Evolutionary conservation across 2,329 filamentous ascomycete genomes (phyloP), one percentile per base, ranked within the genome.

Genomic region (Atkinsonella texensis): DNA sequence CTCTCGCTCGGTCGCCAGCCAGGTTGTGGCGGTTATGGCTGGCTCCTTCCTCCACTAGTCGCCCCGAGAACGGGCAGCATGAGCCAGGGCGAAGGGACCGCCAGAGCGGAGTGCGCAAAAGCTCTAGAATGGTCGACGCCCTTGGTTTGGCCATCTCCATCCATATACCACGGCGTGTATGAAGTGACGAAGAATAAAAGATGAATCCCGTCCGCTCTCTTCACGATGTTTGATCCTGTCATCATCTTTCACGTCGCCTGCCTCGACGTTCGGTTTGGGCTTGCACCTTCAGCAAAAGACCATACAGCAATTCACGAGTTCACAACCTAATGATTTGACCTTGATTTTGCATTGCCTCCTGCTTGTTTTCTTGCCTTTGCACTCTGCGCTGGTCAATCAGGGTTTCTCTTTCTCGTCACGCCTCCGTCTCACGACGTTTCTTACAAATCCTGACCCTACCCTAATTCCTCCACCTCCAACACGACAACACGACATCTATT

Each of bases 151-250:
- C 47, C 48, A 48, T 52, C 53, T 55, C 20, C 20, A 23, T 23
- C 49, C 49, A 39, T 49, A n/a, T 42, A 56, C 55, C 48, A 51
- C 53, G 55, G 55, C 53, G 55, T 57, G 54, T 40, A 33, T 32
- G 51, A 52, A 55, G 52, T 54, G 54, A 51, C 32, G 28, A 44
- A 53, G 40, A 46, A 51, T 53, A 54, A 52, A 51, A 56, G 49
- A 51, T 44, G 45, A 46, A 18, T 51, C 42, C 31, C 52, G 35
- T 49, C 52, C 53, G 48, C 53, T 13, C 52, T 43, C 8, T 47
- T 50, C 15, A 15, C 38, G 10, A 44, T 40, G 44, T 13, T 12
- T 38, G 6, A 3, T 20, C 33, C 23, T 40, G 35, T 46, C 42
- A 43, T 33, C 28, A 43, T 18, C 23, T 43, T 43, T 38, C 42